These are phyloP conservation scores for Radiomyces spectabilis DNA, from an alignment of 192 early-diverging fungal genomes.

Conservation along the genomic window DNA sequence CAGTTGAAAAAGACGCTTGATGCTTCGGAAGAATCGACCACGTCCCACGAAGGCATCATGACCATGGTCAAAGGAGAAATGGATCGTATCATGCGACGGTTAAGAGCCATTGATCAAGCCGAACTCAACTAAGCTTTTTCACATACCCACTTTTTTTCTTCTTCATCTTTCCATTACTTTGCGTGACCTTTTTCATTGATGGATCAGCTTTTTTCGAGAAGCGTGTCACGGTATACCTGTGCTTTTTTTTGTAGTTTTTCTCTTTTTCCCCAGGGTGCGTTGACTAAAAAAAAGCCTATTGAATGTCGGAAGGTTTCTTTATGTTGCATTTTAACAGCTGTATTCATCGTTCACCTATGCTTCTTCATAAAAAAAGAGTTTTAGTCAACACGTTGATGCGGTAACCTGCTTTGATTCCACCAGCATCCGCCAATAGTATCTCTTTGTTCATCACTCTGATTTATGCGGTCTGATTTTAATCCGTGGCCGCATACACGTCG, in stretches of 20 bases:
- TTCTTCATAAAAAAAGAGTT: too few species aligned
- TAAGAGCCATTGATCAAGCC: slow-evolving; percentile 1
- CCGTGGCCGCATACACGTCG: too few species aligned
- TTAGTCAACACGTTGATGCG: too few species aligned
- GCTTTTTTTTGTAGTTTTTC: neutral
- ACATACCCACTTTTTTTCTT: neutral
- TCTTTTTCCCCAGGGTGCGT: too few species aligned
- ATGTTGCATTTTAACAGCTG: too few species aligned
- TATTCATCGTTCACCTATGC: too few species aligned
- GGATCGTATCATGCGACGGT: slow-evolving; percentile 15
- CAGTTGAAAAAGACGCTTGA: neutral
- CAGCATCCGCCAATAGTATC: too few species aligned
- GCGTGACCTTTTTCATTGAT: neutral
- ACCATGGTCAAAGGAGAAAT: slow-evolving; percentile 3
- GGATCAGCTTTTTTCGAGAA: neutral
- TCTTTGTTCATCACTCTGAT: too few species aligned
- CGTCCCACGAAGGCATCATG: slow-evolving; percentile 2
- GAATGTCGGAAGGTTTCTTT: too few species aligned
- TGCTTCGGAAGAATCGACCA: slow-evolving; percentile 1
- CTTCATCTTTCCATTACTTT: neutral
- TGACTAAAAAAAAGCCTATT: too few species aligned
- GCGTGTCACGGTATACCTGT: neutral
- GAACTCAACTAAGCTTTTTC: neutral
- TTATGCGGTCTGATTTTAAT: too few species aligned
- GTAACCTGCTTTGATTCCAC: too few species aligned